Percentiles rank a stretch among this genome's conserved stretches.
Evolutionary conservation across 2,329 filamentous ascomycete genomes (phyloP).

Genomic region (Colletotrichum magnum): DNA sequence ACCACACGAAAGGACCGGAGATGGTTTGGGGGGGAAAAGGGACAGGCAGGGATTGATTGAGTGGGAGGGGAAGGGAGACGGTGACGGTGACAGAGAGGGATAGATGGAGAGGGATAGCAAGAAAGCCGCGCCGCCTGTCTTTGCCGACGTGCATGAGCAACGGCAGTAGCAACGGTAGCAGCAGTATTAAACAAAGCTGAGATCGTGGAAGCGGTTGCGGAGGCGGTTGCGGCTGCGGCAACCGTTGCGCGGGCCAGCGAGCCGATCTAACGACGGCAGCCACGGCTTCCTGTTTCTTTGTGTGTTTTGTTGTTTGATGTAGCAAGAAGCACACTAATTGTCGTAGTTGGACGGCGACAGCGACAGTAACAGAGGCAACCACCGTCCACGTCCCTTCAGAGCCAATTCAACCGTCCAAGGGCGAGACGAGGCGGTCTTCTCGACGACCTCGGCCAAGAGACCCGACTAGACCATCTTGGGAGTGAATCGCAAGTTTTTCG

Average conservation of each 20-base stretch:
- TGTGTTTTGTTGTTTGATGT: slow-evolving; percentile 19
- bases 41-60: too few relatives aligned
- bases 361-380: slow-evolving; percentile 15
- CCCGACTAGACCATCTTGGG: not conserved
- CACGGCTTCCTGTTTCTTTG: slow-evolving; percentile 25
- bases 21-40: not conserved
- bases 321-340: slow-evolving; percentile 7
- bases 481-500: not conserved
- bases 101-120: not conserved
- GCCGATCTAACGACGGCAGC: not conserved
- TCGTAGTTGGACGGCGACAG: slow-evolving; percentile 5
- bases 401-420: too few relatives aligned
- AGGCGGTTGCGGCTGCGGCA: slow-evolving; percentile 31
- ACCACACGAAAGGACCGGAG: slow-evolving; percentile 25
- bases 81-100: too few relatives aligned
- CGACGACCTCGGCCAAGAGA: not conserved
- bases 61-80: too few relatives aligned
- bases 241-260: slow-evolving; percentile 31
- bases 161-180: not conserved
- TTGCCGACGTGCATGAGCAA: not conserved
- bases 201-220: slow-evolving; percentile 3
- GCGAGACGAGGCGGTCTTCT: too few relatives aligned
- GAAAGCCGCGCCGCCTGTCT: not conserved
- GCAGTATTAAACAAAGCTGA: not conserved
- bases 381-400: slow-evolving; percentile 1